Conservation (phyloP, 768 basidiomycete genomes). For the Asterophora lycoperdoides region DNA sequence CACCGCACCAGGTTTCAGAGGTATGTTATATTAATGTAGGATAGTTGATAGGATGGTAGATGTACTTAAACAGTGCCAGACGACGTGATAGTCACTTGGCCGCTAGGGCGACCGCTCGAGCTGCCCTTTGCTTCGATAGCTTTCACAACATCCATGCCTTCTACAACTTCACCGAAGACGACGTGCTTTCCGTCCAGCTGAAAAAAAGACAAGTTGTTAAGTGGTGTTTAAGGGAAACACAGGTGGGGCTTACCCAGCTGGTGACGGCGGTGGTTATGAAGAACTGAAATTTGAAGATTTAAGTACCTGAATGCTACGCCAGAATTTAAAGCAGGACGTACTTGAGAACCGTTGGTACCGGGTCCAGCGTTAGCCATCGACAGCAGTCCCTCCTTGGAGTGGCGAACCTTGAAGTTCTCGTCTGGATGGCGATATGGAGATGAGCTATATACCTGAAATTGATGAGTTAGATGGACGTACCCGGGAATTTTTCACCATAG, state of each 20-base stretch:
- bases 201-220: not conserved
- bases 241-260: slow-evolving; percentile 45
- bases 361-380: slow-evolving; percentile 88
- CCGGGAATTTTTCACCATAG: slow-evolving; percentile 75
- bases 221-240: too few species aligned
- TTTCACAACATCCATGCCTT: slow-evolving; percentile 63
- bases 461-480: slow-evolving; percentile 32
- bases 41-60: not conserved
- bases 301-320: too few species aligned
- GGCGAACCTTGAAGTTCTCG: slow-evolving; percentile 66
- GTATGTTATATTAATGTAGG: not conserved
- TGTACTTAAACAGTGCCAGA: slow-evolving; percentile 42
- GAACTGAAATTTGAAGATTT: too few species aligned
- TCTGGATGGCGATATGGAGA: slow-evolving; percentile 30
- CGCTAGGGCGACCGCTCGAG: slow-evolving; percentile 32
- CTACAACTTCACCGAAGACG: slow-evolving; percentile 67
- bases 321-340: slow-evolving; percentile 19
- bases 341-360: slow-evolving; percentile 79
- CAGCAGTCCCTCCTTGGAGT: slow-evolving; percentile 61
- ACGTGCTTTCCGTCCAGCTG: slow-evolving; percentile 63
- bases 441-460: not conserved
- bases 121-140: slow-evolving; percentile 48
- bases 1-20: too few species aligned
- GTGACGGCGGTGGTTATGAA: slow-evolving; percentile 74
- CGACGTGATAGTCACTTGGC: slow-evolving; percentile 53